phyloP scores from a whole-genome alignment of 1,284 basidiomycete species.

The Anthracocystis panici-leucophaei region DNA sequence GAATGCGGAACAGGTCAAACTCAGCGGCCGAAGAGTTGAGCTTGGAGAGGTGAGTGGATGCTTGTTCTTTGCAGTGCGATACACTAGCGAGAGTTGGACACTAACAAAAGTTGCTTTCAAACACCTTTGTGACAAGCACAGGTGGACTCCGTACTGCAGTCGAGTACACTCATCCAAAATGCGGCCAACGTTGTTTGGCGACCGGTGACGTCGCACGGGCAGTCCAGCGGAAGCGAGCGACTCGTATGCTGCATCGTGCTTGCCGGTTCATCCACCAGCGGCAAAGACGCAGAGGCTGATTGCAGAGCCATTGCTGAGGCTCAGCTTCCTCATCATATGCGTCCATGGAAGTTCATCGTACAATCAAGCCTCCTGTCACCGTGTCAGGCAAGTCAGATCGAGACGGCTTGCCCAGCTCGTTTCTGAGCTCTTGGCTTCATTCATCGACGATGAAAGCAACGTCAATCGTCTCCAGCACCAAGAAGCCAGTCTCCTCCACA shows the following conservation, averaged over 20 bases:
- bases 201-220: neutral
- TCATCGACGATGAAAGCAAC: neutral
- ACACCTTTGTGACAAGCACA: neutral
- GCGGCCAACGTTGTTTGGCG: constrained; percentile 14
- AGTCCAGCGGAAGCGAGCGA: constrained; percentile 9
- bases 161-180: constrained; percentile 10
- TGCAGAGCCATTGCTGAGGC: constrained; percentile 22
- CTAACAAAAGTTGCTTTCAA: too few species aligned
- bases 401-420: constrained; percentile 9
- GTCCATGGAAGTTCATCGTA: constrained; percentile 19
- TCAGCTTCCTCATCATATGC: constrained; percentile 21
- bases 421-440: neutral
- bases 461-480: too few species aligned
- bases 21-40: constrained; percentile 29
- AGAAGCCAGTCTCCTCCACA: neutral
- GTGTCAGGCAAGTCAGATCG: constrained; percentile 24
- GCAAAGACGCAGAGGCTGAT: constrained; percentile 14
- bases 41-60: constrained; percentile 24
- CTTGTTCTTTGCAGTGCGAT: too few species aligned
- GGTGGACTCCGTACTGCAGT: constrained; percentile 18
- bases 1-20: constrained; percentile 33
- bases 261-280: neutral
- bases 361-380: constrained; percentile 12
- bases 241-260: constrained; percentile 10
- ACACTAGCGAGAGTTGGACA: too few species aligned